These are phyloP conservation scores for Aspergillus steynii DNA, from an alignment of 495 filamentous ascomycete species.

Conservation along the genomic window DNA sequence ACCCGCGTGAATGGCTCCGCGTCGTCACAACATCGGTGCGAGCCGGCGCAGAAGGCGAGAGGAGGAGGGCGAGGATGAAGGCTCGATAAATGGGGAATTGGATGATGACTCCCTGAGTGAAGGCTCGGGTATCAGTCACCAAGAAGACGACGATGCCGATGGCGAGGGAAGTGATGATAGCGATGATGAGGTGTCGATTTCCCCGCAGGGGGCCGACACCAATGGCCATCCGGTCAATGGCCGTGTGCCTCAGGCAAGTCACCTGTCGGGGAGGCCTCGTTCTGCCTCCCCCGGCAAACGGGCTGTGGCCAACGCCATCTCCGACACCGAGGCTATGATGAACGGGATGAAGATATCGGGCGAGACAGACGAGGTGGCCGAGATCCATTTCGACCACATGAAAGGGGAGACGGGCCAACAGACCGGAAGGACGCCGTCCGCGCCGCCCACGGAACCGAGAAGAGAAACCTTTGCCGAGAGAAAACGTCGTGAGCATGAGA, in stretches of 20 bases:
- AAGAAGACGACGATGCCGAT: conserved; percentile 74
- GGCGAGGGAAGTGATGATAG: conserved; percentile 71
- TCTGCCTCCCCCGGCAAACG: conserved; percentile 32
- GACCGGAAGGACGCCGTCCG: conserved; percentile 37
- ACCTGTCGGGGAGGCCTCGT: conserved; percentile 25
- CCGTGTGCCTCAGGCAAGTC: conserved; percentile 32
- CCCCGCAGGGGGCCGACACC: conserved; percentile 42
- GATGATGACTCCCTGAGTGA: conserved; percentile 86
- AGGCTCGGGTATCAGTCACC: conserved; percentile 71
- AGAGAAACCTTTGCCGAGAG: conserved; percentile 59
- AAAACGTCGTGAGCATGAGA: conserved; percentile 83
- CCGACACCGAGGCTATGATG: conserved; percentile 88
- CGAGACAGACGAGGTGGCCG: conserved; percentile 51
- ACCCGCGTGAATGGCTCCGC: conserved; percentile 54
- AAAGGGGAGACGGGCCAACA: conserved; percentile 33
- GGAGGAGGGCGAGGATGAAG: conserved; percentile 76
- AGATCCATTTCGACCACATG: conserved; percentile 68
- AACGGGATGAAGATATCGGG: conserved; percentile 73
- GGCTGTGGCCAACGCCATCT: conserved; percentile 36
- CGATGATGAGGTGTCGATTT: conserved; percentile 59
- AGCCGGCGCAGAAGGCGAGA: conserved; percentile 73
- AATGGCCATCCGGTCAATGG: conserved; percentile 40
- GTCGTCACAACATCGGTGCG: conserved; percentile 71
- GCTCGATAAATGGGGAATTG: conserved; percentile 61
- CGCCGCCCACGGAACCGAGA: conserved; percentile 40